Conservation (phyloP, 352 stramenopile genomes). For the Phytophthora hybrid region DNA sequence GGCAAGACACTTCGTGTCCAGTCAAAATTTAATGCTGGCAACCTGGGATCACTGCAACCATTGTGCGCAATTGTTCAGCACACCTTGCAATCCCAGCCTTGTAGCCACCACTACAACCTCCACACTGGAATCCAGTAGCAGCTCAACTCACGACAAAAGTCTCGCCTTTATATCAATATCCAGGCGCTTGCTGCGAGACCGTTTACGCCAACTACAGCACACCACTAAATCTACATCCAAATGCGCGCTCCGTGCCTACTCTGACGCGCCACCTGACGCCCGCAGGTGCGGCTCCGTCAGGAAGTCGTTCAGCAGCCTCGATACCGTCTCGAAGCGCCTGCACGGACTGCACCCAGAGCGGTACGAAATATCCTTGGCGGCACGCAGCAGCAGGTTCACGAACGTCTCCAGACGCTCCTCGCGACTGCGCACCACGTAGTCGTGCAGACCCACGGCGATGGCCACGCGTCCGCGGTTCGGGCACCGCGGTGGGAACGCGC, state of each 20-base stretch:
- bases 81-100: too few species aligned
- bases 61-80: too few species aligned
- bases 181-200: slow-evolving; percentile 18
- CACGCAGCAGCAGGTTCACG: slow-evolving; percentile 45
- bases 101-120: too few species aligned
- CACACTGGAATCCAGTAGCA: too few species aligned
- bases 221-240: slow-evolving; percentile 4
- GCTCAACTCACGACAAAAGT: neutral
- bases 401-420: slow-evolving; percentile 39
- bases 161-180: slow-evolving; percentile 21
- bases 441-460: slow-evolving; percentile 10
- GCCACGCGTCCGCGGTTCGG: slow-evolving; percentile 22
- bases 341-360: slow-evolving; percentile 40
- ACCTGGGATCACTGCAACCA: too few species aligned
- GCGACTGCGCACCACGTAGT: slow-evolving; percentile 22
- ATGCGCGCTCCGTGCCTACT: slow-evolving; percentile 20
- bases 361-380: slow-evolving; percentile 50
- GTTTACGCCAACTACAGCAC: slow-evolving; percentile 29
- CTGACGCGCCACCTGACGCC: neutral
- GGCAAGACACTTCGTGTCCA: too few species aligned
- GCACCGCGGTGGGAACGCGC: slow-evolving; percentile 49
- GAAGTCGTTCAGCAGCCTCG: slow-evolving; percentile 55
- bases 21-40: too few species aligned
- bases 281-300: slow-evolving; percentile 15
- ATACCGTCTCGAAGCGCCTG: slow-evolving; percentile 49